Evolutionary conservation across 257 asterid species (phyloP).

Genomic region (Paraleonurus japonicus): DNA sequence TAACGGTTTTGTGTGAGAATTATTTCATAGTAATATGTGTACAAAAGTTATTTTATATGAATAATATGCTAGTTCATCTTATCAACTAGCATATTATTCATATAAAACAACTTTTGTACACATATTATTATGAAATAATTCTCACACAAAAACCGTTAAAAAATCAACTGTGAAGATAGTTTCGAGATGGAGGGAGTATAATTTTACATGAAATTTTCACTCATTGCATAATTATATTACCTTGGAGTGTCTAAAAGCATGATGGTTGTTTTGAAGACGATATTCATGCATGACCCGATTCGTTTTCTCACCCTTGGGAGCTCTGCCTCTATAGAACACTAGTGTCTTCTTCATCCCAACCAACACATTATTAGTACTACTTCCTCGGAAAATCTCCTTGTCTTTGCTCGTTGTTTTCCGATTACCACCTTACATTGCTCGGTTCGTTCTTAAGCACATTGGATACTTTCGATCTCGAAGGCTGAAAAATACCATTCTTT

Average conservation of each 20-base stretch:
- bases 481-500: constrained; percentile 86
- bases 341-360: constrained; percentile 90
- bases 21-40: too few relatives aligned
- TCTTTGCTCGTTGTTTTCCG: constrained; percentile 93
- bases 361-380: constrained; percentile 22
- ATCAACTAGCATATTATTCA: too few relatives aligned
- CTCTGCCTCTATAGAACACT: constrained; percentile 79
- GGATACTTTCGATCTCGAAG: constrained; percentile 80
- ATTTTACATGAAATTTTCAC: too few relatives aligned
- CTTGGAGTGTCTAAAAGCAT: constrained; percentile 45
- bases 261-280: constrained; percentile 46
- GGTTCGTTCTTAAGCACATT: constrained; percentile 66
- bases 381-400: constrained; percentile 67
- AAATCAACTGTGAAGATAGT: too few relatives aligned
- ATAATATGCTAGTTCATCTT: too few relatives aligned
- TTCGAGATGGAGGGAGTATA: too few relatives aligned
- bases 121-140: too few relatives aligned
- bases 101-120: too few relatives aligned
- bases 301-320: constrained; percentile 88
- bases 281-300: constrained; percentile 96
- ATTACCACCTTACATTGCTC: constrained; percentile 83
- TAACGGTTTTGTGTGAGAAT: too few relatives aligned
- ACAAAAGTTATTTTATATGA: too few relatives aligned
- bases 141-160: too few relatives aligned
- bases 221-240: too few relatives aligned